Evolutionary conservation across 345 rosid genomes (phyloP), one percentile per base, ranked within the genome.

Genomic region (Anastatica hierochuntica): DNA sequence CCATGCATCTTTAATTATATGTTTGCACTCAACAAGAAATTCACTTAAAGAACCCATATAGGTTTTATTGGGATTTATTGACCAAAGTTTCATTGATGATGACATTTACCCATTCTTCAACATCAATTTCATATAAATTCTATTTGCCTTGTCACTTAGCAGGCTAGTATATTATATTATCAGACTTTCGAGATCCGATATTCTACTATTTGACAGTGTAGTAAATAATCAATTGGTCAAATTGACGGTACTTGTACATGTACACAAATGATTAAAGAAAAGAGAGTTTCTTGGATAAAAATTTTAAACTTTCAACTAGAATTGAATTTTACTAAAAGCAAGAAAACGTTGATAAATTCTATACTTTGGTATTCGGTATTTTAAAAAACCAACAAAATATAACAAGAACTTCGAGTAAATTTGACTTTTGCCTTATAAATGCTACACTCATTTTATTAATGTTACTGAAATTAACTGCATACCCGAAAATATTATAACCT

Each of bases 261-360:
- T 45, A 35, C 17, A 49, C 26, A 29, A 41, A 36, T 58, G 33
- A 50, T 33, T 49, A 42, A 43, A 49, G 31, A 50, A 57, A 49
- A 43, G 14, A 20, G 5, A 20, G 34, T 0, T 50, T 41, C 10
- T 9, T 24, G 30, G 14, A 43, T 38, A 5, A 30, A 60, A 19
- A 7, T 13, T 38, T 17, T 13, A 39, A 60, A 49, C 19, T n/a
- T 39, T 48, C 15, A 49, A 64, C 49, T 8, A 23, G n/a, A 49
- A 47, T 52, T 53, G 37, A 53, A 40, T 53, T 54, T 49, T 56
- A 49, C 45, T 49, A 49, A 64, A 64, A 49, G 50, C 58, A 66
- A 68, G 53, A 50, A 76, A 77, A 56, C 58, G 52, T 75, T 72
- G 74, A 53, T 66, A 72, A 72, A 77, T 67, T 66, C 79, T 63